phyloP scores from a whole-genome alignment of 768 basidiomycete species.

The Panus rudis region DNA sequence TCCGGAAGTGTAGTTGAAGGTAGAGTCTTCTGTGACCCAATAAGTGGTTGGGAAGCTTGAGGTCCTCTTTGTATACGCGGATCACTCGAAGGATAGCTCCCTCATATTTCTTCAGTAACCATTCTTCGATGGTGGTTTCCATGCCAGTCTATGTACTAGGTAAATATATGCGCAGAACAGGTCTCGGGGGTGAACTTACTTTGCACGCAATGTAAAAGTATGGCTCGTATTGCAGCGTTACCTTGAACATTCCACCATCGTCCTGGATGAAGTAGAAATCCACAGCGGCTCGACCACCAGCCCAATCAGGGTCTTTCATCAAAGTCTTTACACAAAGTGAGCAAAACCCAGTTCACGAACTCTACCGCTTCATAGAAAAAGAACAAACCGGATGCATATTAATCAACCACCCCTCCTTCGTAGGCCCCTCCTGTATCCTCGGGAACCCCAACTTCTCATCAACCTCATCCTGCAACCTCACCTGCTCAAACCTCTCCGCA shows the following conservation, averaged over 20 bases:
- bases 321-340: conserved; percentile 60
- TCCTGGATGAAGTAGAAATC: conserved; percentile 98
- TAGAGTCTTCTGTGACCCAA: conserved; percentile 90
- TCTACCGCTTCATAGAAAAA: not conserved
- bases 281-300: conserved; percentile 82
- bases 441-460: conserved; percentile 92
- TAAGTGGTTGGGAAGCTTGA: conserved; percentile 92
- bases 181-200: conserved; percentile 37
- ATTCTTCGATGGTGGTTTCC: conserved; percentile 90
- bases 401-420: conserved; percentile 87
- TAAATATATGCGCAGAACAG: not conserved
- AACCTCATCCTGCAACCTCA: conserved; percentile 71
- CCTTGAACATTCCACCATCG: conserved; percentile 95
- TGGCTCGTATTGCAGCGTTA: conserved; percentile 86
- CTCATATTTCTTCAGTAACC: conserved; percentile 90
- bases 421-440: conserved; percentile 69
- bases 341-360: not conserved
- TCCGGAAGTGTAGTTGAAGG: conserved; percentile 84
- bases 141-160: conserved; percentile 54
- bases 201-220: conserved; percentile 94
- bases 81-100: conserved; percentile 74
- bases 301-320: conserved; percentile 78
- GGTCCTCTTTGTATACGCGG: conserved; percentile 85
- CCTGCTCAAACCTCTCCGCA: conserved; percentile 81
- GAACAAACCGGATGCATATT: conserved; percentile 93